A percentile compares a stretch with the other conserved stretches of the same genome.
phyloP scores from a whole-genome alignment of 495 filamentous ascomycete species.

The Saxophila tyrrhenica region DNA sequence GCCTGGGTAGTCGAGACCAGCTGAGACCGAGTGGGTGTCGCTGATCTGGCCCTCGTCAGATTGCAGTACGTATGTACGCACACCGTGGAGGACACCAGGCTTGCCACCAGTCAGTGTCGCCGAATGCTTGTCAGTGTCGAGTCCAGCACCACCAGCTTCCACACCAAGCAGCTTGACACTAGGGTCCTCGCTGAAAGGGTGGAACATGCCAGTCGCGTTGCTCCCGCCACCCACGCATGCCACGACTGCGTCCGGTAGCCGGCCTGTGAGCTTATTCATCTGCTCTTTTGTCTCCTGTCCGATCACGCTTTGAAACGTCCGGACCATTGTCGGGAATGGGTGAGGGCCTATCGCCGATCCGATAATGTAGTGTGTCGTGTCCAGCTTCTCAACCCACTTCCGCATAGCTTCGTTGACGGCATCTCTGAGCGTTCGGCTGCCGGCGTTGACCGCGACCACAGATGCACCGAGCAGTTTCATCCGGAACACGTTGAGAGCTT shows the following conservation, averaged over 20 bases:
- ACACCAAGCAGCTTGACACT: slow-evolving; percentile 84
- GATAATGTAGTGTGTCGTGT: slow-evolving; percentile 93
- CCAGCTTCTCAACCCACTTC: slow-evolving; percentile 74
- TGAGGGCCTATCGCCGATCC: slow-evolving; percentile 91
- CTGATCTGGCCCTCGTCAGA: slow-evolving; percentile 82
- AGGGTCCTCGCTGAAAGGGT: slow-evolving; percentile 78
- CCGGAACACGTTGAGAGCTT: slow-evolving; percentile 91
- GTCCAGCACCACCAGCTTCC: slow-evolving; percentile 89
- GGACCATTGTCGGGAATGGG: slow-evolving; percentile 90
- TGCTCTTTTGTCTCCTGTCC: slow-evolving; percentile 87
- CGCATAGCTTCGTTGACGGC: slow-evolving; percentile 90
- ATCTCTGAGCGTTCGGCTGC: slow-evolving; percentile 76
- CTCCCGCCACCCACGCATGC: slow-evolving; percentile 91
- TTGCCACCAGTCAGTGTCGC: slow-evolving; percentile 78
- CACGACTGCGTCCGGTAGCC: slow-evolving; percentile 88
- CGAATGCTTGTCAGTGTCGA: slow-evolving; percentile 78
- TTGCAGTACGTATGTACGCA: slow-evolving; percentile 90
- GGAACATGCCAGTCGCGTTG: slow-evolving; percentile 92
- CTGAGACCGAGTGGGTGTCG: slow-evolving; percentile 94
- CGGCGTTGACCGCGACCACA: slow-evolving; percentile 79
- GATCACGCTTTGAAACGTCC: slow-evolving; percentile 90
- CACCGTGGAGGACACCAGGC: slow-evolving; percentile 91
- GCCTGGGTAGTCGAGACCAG: slow-evolving; percentile 92
- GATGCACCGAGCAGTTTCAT: slow-evolving; percentile 90
- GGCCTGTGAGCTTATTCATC: slow-evolving; percentile 65